Base-by-base conservation (phyloP, 148 eudicot species). In the Camellia granthamiana region DNA sequence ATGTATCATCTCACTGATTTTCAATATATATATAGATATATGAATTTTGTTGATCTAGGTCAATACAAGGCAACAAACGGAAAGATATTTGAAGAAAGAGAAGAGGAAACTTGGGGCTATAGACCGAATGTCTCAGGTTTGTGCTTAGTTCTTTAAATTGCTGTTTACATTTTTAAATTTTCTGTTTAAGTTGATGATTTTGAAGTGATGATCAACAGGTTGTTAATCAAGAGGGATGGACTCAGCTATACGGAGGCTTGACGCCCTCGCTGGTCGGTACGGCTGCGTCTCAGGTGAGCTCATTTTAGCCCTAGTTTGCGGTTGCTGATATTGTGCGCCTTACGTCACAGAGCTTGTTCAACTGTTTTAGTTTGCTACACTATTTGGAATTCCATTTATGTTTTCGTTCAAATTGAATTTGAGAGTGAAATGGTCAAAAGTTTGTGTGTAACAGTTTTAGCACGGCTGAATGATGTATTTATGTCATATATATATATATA, bases 11-110 rank as follows among this genome's bases (percentile, higher is more conserved):
- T 30, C 16, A 12, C 5, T 0, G 43, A 66, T 41, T 66, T 11
- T 66, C 46, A 30, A 30, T 10, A 30, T 69, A 10, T 69, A 43
- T 19, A 30, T 54, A 72, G 14, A 21, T 79, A 46, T 70, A 56
- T 69, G 19, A 19, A 54, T 62, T 64, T 38, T 62, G 64, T 13
- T 77, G 84, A 78, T 78, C 73, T 84, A 96, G 99, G 98, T 96
- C 13, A 96, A 93, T 80, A 89, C 99, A 18, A 87, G 99, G 83
- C 98, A 96, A 83, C 99, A 93, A 84, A 93, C 99, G 68, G 99
- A 93, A 38, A 91, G 97, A 73, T 93, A 92, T 81, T 83, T 87
- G 78, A 85, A 90, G 81, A 89, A 88, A 72, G 89, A 85, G 89
- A 89, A 84, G 83, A 84, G 46, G 76, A 87, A 89, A 66, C 69